Conservation (phyloP, 2,329 filamentous ascomycete genomes). For the Teratosphaeria epicoccoides region DNA sequence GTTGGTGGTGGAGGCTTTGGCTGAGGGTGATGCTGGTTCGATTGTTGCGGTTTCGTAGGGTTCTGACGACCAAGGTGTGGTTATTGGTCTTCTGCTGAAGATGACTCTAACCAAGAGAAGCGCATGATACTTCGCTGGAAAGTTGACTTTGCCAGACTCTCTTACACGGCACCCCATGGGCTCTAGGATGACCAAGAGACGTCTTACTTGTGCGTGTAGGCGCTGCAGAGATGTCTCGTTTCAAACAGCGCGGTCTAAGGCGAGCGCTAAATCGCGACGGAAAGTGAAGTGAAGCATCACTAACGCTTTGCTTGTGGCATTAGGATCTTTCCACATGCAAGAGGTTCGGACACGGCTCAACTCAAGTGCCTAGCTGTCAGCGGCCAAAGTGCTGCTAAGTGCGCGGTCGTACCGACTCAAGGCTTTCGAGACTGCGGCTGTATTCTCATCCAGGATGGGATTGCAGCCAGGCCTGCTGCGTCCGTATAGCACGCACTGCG, state of each 20-base stretch:
- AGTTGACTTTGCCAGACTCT: too few species aligned
- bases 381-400: too few species aligned
- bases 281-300: neutral
- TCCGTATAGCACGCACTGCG: neutral
- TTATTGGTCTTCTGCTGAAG: neutral
- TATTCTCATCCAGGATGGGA: neutral
- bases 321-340: neutral
- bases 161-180: too few species aligned
- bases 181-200: too few species aligned
- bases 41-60: too few species aligned
- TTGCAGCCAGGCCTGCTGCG: neutral
- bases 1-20: neutral
- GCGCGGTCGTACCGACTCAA: neutral
- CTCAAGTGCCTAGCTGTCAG: too few species aligned
- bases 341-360: too few species aligned
- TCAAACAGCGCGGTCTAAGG: too few species aligned
- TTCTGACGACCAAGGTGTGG: too few species aligned
- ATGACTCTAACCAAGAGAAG: neutral
- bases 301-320: neutral
- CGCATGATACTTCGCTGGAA: neutral
- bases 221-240: too few species aligned
- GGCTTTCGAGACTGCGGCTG: neutral
- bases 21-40: neutral
- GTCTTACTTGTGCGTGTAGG: too few species aligned
- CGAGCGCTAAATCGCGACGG: neutral